Evolutionary conservation across 495 filamentous ascomycete genomes (phyloP), one percentile per base, ranked within the genome.

Genomic region (Neurospora tetrasperma): DNA sequence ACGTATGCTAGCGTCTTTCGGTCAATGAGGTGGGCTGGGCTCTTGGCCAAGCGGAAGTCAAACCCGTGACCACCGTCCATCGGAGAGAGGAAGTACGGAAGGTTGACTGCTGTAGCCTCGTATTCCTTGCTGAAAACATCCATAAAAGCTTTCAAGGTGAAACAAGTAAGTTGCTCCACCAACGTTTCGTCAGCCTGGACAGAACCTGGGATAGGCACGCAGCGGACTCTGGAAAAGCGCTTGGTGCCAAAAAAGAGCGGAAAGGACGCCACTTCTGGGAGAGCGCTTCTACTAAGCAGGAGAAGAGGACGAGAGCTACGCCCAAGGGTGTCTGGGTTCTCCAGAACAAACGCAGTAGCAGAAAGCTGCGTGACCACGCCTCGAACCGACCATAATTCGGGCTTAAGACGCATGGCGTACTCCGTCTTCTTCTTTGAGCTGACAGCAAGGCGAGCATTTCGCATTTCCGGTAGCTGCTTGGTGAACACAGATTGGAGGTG

Each of bases 111-210:
- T 40, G 90, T 84, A 0, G 85, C 76, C 44, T 91, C 90, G 77
- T 93, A 99, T 5, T 83, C 84, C 80, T 99, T 99, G 74, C 92
- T 93, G 80, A 97, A 99, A 1, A 98, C 81, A 77, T 98, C 93
- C n/a, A 88, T 83, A 77, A 94, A 97, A 4, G 96, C 79, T 10
- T 86, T 86, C 42, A 94, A 82, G 0, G 93, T 97, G 75, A 96
- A 95, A 2, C 78, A 77, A 23, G 87, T 90, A 44, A 98, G 74
- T 11, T 80, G 76, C 6, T 85, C 77, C 6, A 59, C 38, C 16
- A 92, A 71, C 2, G 84, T 80, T 2, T 82, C 76, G 0, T 77
- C 54, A 2, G 90, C 74, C 10, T 79, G 23, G 12, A 95, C 69
- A 4, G 81, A 73, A 10, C 70, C 77, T 3, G 78, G 16, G 72